Conservation (phyloP, 1,284 basidiomycete genomes). For the Malassezia globosa region DNA sequence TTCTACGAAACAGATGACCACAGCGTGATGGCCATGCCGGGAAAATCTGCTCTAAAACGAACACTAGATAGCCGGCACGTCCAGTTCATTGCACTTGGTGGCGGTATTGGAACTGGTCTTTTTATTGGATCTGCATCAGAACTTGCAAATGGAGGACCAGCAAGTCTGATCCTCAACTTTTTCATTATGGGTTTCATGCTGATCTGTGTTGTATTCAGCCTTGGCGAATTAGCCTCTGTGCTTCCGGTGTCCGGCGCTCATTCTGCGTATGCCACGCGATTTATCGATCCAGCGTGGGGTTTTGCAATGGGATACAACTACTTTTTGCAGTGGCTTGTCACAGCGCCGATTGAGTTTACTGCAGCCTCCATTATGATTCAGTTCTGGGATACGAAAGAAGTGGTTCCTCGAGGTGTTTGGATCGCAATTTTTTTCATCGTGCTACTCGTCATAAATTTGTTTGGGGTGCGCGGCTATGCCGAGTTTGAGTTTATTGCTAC, state of each 20-base stretch:
- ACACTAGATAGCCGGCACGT: constrained; percentile 30
- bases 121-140: constrained; percentile 50
- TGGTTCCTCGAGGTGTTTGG: constrained; percentile 31
- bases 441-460: constrained; percentile 40
- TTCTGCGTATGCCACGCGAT: constrained; percentile 31
- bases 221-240: constrained; percentile 35
- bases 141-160: constrained; percentile 50
- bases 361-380: constrained; percentile 36
- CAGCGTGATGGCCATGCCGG: constrained; percentile 3
- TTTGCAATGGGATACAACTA: constrained; percentile 58
- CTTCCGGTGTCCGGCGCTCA: constrained; percentile 38
- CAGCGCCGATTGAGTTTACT: constrained; percentile 39
- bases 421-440: constrained; percentile 31
- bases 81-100: constrained; percentile 52
- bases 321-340: constrained; percentile 48
- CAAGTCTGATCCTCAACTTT: constrained; percentile 46
- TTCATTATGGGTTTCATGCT: constrained; percentile 42
- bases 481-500: constrained; percentile 40
- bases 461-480: constrained; percentile 44
- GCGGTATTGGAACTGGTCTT: constrained; percentile 52
- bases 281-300: constrained; percentile 26
- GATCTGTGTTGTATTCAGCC: constrained; percentile 46
- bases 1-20: constrained; percentile 11
- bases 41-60: constrained; percentile 26
- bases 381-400: constrained; percentile 7